These are phyloP conservation scores for Sophora flavescens DNA, from an alignment of 306 rosid species.

Conservation along the genomic window DNA sequence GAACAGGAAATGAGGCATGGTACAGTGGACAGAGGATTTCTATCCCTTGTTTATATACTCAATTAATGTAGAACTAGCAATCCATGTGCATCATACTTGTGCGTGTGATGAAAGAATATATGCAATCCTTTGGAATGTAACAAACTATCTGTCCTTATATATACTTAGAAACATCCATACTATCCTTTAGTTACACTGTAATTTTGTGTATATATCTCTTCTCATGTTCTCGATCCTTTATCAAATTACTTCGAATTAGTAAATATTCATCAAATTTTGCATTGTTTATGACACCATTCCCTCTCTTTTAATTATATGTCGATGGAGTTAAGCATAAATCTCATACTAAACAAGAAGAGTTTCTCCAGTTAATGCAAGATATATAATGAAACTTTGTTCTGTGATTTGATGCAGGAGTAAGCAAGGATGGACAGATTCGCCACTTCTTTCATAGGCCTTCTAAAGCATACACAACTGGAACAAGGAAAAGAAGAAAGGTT, in stretches of 20 bases:
- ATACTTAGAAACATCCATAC: too few species aligned
- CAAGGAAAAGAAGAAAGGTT: slow-evolving; percentile 92
- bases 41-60: too few species aligned
- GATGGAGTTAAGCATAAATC: background rate
- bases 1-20: too few species aligned
- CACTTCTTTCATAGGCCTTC: slow-evolving; percentile 95
- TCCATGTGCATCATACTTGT: background rate
- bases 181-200: too few species aligned
- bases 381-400: background rate
- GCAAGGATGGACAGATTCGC: slow-evolving; percentile 84
- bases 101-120: too few species aligned
- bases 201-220: background rate
- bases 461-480: slow-evolving; percentile 93
- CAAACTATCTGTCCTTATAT: background rate
- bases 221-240: background rate
- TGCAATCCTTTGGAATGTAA: too few species aligned
- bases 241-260: background rate
- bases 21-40: too few species aligned
- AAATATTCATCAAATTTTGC: background rate
- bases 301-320: background rate
- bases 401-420: slow-evolving; percentile 68
- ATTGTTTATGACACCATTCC: background rate
- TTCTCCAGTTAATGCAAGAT: background rate
- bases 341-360: background rate
- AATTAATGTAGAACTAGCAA: background rate